These are phyloP conservation scores for Leucocoprinus birnbaumii DNA, from an alignment of 768 basidiomycete genomes.

Conservation along the genomic window DNA sequence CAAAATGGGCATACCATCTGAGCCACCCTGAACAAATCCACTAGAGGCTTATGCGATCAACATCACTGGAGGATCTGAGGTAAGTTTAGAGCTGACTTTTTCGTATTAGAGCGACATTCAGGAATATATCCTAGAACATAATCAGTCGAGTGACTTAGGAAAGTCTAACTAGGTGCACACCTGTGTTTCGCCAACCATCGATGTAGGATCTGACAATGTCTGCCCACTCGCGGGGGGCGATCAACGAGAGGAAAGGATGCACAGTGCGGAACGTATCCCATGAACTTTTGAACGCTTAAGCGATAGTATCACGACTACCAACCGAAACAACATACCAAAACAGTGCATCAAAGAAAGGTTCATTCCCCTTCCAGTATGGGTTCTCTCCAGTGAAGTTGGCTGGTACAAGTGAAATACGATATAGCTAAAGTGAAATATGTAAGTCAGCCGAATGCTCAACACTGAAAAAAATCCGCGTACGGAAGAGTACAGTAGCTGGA, in stretches of 20 bases:
- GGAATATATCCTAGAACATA: constrained; percentile 38
- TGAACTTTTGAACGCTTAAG: constrained; percentile 28
- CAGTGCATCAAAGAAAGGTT: constrained; percentile 48
- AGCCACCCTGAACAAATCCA: constrained; percentile 48
- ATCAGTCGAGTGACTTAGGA: neutral
- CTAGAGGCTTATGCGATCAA: constrained; percentile 17
- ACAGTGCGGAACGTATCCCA: constrained; percentile 56
- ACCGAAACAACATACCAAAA: constrained; percentile 48
- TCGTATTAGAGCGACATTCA: constrained; percentile 48
- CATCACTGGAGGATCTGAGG: neutral
- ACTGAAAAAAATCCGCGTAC: constrained; percentile 21
- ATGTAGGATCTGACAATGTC: constrained; percentile 47
- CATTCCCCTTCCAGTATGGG: constrained; percentile 44
- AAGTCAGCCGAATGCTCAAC: neutral
- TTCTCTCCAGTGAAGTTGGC: constrained; percentile 50
- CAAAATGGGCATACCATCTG: constrained; percentile 49
- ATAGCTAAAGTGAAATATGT: constrained; percentile 29
- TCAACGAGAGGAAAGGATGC: constrained; percentile 45
- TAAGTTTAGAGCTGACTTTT: constrained; percentile 28
- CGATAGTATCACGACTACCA: neutral
- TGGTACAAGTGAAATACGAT: constrained; percentile 47
- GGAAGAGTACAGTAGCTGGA: constrained; percentile 46
- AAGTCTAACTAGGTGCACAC: constrained; percentile 15
- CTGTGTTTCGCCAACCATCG: constrained; percentile 49
- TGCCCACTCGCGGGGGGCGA: constrained; percentile 42